These are phyloP conservation scores for Ilex aquifolium DNA, from an alignment of 257 asterid genomes.

Conservation along the genomic window DNA sequence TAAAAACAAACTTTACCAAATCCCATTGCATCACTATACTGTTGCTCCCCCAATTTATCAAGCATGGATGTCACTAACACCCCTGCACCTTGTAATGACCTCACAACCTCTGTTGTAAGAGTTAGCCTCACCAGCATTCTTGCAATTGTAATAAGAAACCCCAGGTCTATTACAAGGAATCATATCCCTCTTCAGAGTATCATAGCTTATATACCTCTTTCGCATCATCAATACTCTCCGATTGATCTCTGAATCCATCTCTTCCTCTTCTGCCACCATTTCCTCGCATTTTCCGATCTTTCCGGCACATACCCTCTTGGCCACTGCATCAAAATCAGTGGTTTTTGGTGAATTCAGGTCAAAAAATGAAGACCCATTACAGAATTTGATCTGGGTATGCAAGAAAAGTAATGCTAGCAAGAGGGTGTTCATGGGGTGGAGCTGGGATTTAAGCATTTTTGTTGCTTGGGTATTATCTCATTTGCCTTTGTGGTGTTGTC, in stretches of 20 bases:
- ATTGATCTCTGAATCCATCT: neutral
- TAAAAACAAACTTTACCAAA: neutral
- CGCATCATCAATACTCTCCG: neutral
- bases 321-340: neutral
- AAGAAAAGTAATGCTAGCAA: neutral
- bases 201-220: neutral
- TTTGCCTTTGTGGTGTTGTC: no score
- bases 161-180: neutral
- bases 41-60: neutral
- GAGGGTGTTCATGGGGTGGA: neutral
- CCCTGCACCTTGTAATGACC: conserved; percentile 1
- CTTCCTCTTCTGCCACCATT: neutral
- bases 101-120: conserved; percentile 3
- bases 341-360: neutral
- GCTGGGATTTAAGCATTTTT: neutral
- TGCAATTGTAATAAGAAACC: neutral
- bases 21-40: neutral
- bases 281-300: neutral
- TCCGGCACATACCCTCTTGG: neutral
- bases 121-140: neutral
- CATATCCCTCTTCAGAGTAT: neutral
- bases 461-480: no score
- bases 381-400: neutral
- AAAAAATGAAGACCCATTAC: neutral
- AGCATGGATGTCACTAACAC: neutral